phyloP scores from a whole-genome alignment of 305 asterid genomes.

The Lippia alba region DNA sequence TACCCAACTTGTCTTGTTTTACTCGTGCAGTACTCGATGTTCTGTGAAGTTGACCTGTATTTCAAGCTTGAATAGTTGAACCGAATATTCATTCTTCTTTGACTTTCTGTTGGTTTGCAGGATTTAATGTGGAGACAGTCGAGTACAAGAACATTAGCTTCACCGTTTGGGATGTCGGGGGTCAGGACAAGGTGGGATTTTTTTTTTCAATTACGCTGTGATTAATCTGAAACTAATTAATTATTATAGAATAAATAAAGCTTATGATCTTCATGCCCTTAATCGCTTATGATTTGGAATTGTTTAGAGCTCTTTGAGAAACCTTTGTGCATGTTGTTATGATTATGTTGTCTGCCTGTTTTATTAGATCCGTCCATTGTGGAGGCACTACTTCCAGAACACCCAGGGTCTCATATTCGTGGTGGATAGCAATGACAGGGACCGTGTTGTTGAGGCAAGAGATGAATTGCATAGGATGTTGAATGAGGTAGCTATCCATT shows the following conservation, averaged over 20 bases:
- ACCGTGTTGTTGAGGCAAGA: slow-evolving; percentile 78
- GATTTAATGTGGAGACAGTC: slow-evolving; percentile 66
- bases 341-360: slow-evolving; percentile 16
- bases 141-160: slow-evolving; percentile 77
- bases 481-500: slow-evolving; percentile 59
- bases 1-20: background rate
- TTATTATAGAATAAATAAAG: background rate
- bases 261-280: slow-evolving; percentile 2
- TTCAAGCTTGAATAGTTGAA: slow-evolving; percentile 20
- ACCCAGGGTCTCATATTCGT: slow-evolving; percentile 84
- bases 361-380: slow-evolving; percentile 79
- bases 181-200: slow-evolving; percentile 62
- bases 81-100: background rate
- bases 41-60: background rate
- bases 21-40: background rate
- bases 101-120: slow-evolving; percentile 40
- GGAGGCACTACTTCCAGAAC: slow-evolving; percentile 92
- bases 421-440: slow-evolving; percentile 83
- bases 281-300: background rate
- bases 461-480: slow-evolving; percentile 87
- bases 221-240: background rate
- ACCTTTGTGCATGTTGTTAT: background rate
- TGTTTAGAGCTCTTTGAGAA: background rate
- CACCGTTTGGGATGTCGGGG: slow-evolving; percentile 74
- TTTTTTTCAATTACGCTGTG: background rate